Evolutionary conservation across 345 rosid species (phyloP).

Genomic region (Raphanus raphanistrum): DNA sequence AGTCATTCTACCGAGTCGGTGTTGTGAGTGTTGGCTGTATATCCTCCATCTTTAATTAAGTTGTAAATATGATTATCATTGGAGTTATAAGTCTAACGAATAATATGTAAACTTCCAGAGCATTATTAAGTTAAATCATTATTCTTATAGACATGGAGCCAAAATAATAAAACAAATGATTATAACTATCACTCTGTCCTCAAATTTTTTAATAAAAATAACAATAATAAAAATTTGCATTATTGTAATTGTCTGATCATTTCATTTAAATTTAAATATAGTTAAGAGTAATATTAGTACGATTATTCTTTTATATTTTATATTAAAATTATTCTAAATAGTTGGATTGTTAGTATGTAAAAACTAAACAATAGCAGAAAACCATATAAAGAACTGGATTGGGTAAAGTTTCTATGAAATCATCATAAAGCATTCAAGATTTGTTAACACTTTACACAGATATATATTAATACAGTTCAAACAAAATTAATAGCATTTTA

Average conservation of each 20-base stretch:
- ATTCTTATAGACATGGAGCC: background rate
- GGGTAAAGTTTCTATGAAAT: background rate
- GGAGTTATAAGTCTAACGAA: background rate
- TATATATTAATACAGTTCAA: too few species aligned
- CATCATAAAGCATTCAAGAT: background rate
- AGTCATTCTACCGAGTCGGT: constrained; percentile 51
- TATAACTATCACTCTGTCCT: background rate
- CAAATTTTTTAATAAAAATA: too few species aligned
- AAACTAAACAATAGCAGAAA: background rate
- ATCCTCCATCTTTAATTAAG: constrained; percentile 19
- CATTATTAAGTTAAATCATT: background rate
- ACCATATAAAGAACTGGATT: background rate
- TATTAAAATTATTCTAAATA: background rate
- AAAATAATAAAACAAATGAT: background rate
- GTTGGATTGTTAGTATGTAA: background rate
- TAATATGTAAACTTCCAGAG: background rate
- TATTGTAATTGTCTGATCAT: background rate
- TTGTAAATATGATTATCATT: constrained; percentile 14
- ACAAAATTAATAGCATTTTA: background rate
- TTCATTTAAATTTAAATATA: background rate
- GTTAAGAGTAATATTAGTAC: background rate
- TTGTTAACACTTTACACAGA: too few species aligned
- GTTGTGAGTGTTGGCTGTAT: constrained; percentile 17
- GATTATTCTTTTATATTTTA: background rate
- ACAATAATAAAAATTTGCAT: background rate